phyloP scores from a whole-genome alignment of 805 yeast species.

The Ogataea corticis region DNA sequence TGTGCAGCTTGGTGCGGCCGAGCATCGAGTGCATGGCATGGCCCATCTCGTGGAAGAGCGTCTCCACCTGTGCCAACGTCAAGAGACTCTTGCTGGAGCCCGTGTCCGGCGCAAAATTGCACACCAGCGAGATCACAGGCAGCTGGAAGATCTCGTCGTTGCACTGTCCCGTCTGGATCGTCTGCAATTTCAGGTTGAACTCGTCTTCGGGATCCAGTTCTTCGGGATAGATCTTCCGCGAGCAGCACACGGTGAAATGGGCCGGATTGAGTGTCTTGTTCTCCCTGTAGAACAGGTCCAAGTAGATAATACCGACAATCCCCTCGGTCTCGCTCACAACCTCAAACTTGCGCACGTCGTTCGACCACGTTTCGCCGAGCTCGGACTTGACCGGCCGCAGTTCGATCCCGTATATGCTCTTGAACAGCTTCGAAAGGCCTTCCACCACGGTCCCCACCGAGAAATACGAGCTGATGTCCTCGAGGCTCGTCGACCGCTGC shows the following conservation, averaged over 20 bases:
- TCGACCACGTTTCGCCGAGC: slow-evolving; percentile 85
- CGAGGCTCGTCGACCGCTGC: slow-evolving; percentile 38
- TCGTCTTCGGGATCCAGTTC: slow-evolving; percentile 44
- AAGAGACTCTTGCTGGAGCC: slow-evolving; percentile 52
- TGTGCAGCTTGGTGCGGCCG: slow-evolving; percentile 87
- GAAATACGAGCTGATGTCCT: slow-evolving; percentile 66
- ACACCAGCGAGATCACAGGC: slow-evolving; percentile 87
- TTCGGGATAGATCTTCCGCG: slow-evolving; percentile 69
- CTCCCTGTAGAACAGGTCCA: slow-evolving; percentile 80
- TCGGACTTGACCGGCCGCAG: slow-evolving; percentile 64
- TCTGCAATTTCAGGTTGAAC: slow-evolving; percentile 34
- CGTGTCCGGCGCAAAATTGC: slow-evolving; percentile 64
- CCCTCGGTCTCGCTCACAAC: slow-evolving; percentile 67
- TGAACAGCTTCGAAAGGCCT: slow-evolving; percentile 74
- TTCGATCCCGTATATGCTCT: slow-evolving; percentile 71
- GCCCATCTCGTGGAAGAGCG: slow-evolving; percentile 97
- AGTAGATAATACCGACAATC: slow-evolving; percentile 76
- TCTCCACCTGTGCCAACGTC: slow-evolving; percentile 79
- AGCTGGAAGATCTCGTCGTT: slow-evolving; percentile 64
- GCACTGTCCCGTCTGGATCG: slow-evolving; percentile 35
- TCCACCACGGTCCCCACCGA: slow-evolving; percentile 84
- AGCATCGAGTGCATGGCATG: slow-evolving; percentile 98
- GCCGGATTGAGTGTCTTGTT: slow-evolving; percentile 86
- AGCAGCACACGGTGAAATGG: slow-evolving; percentile 93
- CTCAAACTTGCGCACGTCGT: slow-evolving; percentile 78